Evolutionary conservation across 176 grass and related monocot genomes (phyloP).

Genomic region (Avena atlantica): DNA sequence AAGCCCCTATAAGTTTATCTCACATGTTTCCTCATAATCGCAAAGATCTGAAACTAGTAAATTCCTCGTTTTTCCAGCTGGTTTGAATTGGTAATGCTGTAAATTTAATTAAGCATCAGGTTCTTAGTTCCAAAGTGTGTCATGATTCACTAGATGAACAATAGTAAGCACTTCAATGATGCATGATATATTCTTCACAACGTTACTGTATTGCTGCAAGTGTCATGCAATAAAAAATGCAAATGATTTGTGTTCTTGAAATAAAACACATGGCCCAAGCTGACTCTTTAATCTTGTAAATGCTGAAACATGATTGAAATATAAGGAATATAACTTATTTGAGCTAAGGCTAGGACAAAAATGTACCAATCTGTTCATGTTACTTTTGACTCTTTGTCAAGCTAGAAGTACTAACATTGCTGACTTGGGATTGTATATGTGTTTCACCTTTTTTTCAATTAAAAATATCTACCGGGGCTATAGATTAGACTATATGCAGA

Average conservation of each 20-base stretch:
- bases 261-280: neutral
- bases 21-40: neutral
- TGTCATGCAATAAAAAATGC: neutral
- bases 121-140: conserved; percentile 17
- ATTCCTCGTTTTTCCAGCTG: conserved; percentile 8
- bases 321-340: conserved; percentile 13
- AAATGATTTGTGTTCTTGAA: neutral
- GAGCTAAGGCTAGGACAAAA: neutral
- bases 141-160: conserved; percentile 20
- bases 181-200: neutral
- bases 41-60: neutral
- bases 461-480: neutral
- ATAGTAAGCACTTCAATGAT: conserved; percentile 10
- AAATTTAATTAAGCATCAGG: neutral
- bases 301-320: neutral
- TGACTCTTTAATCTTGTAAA: neutral
- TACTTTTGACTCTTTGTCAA: conserved; percentile 12
- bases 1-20: neutral
- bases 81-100: neutral
- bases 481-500: neutral
- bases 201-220: conserved; percentile 6
- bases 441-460: neutral
- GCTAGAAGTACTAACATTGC: neutral
- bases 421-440: neutral
- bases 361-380: neutral